Conservation (phyloP, 345 rosid species). For the Gossypium bickii region DNA sequence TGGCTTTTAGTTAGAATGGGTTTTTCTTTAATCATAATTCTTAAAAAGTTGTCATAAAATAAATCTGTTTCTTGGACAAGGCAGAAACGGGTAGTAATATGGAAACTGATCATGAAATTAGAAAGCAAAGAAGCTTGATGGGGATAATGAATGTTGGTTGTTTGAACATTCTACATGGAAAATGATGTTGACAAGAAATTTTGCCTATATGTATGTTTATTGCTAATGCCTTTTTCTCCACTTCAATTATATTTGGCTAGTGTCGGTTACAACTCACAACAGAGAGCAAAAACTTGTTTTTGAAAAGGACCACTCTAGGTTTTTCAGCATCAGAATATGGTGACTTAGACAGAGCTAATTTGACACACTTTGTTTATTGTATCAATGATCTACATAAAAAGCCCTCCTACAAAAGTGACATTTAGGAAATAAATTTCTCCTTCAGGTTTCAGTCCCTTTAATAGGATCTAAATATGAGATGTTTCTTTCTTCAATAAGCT, state of each 20-base stretch:
- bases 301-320: background rate
- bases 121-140: background rate
- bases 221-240: background rate
- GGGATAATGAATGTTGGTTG: background rate
- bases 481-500: background rate
- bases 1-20: background rate
- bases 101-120: conserved; percentile 1
- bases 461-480: background rate
- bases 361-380: background rate
- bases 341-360: background rate
- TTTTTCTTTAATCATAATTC: background rate
- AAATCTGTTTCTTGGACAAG: background rate
- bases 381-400: background rate
- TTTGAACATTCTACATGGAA: conserved; percentile 5
- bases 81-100: background rate
- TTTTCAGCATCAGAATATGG: background rate
- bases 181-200: conserved; percentile 1
- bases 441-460: conserved; percentile 1
- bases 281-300: background rate
- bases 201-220: background rate
- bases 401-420: background rate
- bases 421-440: conserved; percentile 3
- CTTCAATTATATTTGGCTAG: background rate
- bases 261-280: background rate
- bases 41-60: background rate